Conservation (phyloP, 345 rosid species). For the Fremontodendron californicum region DNA sequence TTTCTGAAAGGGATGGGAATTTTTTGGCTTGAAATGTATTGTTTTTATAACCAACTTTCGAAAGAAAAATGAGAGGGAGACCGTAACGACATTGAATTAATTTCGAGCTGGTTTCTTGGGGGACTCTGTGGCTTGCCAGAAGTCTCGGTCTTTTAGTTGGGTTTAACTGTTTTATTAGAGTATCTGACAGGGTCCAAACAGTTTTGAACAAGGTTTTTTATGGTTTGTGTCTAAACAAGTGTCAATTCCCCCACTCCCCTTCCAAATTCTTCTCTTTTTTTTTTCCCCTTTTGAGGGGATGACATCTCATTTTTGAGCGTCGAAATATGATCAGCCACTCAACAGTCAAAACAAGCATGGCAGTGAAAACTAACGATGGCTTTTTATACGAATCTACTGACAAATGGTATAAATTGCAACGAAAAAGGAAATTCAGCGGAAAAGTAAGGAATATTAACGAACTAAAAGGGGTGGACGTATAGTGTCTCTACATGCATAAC, state of each 20-base stretch:
- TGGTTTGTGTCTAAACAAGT: background rate
- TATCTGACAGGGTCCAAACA: background rate
- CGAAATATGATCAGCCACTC: background rate
- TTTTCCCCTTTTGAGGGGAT: background rate
- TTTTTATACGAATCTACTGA: background rate
- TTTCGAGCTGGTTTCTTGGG: background rate
- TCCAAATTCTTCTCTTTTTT: background rate
- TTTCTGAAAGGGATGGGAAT: background rate
- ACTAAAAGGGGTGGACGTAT: too few species aligned
- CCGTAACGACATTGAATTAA: background rate
- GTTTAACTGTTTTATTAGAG: background rate
- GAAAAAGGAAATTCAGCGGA: background rate
- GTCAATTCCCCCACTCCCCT: background rate
- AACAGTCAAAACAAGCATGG: background rate
- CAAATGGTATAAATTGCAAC: background rate
- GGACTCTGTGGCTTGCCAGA: background rate
- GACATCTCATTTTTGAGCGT: background rate
- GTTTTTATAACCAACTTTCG: background rate
- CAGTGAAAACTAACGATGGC: background rate
- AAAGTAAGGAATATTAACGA: too few species aligned
- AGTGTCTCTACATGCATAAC: too few species aligned
- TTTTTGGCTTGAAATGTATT: background rate
- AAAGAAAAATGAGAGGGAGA: background rate
- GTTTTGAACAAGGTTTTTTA: too few species aligned
- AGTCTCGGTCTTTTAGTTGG: background rate